Percentiles rank a stretch among this genome's conserved stretches.
phyloP scores from a whole-genome alignment of 306 rosid species.

The Glycine soja region DNA sequence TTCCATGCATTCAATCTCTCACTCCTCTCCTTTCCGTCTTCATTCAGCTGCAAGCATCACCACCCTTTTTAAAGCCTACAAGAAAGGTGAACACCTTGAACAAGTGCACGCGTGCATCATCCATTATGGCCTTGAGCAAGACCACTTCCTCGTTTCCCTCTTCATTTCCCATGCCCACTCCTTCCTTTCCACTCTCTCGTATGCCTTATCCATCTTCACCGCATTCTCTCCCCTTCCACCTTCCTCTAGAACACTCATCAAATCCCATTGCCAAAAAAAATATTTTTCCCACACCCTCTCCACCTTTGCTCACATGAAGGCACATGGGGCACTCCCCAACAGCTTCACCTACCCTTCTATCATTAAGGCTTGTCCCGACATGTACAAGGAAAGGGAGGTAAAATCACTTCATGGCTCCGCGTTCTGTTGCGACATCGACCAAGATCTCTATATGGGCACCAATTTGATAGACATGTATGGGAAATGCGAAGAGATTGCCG shows the following conservation, averaged over 20 bases:
- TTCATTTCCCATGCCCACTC: conserved; percentile 52
- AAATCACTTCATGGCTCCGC: conserved; percentile 69
- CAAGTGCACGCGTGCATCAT: conserved; percentile 74
- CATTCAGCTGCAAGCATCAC: conserved; percentile 49
- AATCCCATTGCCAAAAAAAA: conserved; percentile 51
- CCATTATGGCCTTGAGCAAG: conserved; percentile 74
- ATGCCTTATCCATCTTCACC: conserved; percentile 49
- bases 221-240: conserved; percentile 54
- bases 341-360: conserved; percentile 69
- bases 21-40: background rate
- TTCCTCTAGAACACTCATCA: conserved; percentile 75
- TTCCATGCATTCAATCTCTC: conserved; percentile 51
- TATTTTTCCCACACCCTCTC: conserved; percentile 48
- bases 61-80: conserved; percentile 62
- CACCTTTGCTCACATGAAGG: conserved; percentile 61
- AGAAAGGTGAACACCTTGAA: conserved; percentile 52
- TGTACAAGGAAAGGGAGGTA: conserved; percentile 53
- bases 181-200: conserved; percentile 10
- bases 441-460: conserved; percentile 64
- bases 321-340: conserved; percentile 59
- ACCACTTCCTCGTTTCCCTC: conserved; percentile 58
- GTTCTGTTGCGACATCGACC: conserved; percentile 63
- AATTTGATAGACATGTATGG: conserved; percentile 79
- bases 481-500: conserved; percentile 54
- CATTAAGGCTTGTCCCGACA: conserved; percentile 62